Percentiles rank a stretch among this genome's conserved stretches.
These are phyloP conservation scores for Hanseniaspora gamundiae DNA, from an alignment of 1,139 yeast genomes.

Conservation along the genomic window DNA sequence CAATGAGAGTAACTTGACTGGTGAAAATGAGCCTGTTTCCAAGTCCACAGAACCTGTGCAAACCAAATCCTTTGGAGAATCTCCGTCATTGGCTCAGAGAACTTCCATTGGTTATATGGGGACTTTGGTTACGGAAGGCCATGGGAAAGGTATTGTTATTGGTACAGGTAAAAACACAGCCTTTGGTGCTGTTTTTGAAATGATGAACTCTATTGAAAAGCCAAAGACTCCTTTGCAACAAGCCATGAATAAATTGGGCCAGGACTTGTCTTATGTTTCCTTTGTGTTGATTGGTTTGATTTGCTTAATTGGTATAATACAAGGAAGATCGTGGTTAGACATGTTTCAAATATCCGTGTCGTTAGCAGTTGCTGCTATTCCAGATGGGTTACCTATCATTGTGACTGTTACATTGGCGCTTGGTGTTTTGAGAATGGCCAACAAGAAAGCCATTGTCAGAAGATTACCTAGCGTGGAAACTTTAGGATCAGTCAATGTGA, in stretches of 20 bases:
- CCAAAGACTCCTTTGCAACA: constrained; percentile 92
- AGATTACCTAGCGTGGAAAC: constrained; percentile 93
- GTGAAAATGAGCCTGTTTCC: constrained; percentile 79
- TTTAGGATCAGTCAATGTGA: constrained; percentile 86
- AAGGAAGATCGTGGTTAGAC: constrained; percentile 89
- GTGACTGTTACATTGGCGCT: constrained; percentile 92
- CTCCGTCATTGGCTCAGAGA: constrained; percentile 45
- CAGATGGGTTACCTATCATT: constrained; percentile 93
- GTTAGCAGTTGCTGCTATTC: constrained; percentile 94
- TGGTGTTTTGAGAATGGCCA: constrained; percentile 93
- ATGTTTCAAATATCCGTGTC: constrained; percentile 97
- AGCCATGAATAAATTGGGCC: constrained; percentile 90
- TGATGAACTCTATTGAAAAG: constrained; percentile 89
- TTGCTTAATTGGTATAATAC: constrained; percentile 73
- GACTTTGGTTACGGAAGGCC: constrained; percentile 87
- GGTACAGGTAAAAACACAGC: constrained; percentile 83
- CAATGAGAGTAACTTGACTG: constrained; percentile 89
- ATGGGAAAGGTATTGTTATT: constrained; percentile 84
- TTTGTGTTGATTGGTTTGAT: constrained; percentile 79
- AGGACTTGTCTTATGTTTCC: constrained; percentile 71
- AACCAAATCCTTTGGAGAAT: constrained; percentile 17
- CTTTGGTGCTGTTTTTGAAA: constrained; percentile 78
- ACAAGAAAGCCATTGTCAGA: constrained; percentile 81
- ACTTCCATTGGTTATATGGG: constrained; percentile 86
- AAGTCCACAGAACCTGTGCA: constrained; percentile 37